These are phyloP conservation scores for Penicillium olsonii DNA, from an alignment of 2,329 filamentous ascomycete genomes.

Conservation along the genomic window DNA sequence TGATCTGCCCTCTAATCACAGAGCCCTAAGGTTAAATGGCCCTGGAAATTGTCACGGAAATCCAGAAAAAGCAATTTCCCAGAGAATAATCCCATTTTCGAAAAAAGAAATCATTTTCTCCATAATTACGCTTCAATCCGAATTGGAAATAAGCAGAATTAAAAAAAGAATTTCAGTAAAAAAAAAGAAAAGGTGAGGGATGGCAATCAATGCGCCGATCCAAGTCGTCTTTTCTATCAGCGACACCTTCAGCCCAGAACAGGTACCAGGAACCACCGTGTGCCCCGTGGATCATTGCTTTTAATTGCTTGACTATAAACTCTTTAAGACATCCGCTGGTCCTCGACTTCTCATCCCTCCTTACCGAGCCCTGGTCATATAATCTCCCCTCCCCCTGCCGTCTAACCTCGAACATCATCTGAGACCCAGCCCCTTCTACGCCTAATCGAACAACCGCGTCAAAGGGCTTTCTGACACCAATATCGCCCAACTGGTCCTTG, in stretches of 20 bases:
- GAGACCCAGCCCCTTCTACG: slow-evolving; percentile 22
- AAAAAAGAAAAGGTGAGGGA: slow-evolving; percentile 21
- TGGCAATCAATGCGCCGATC: slow-evolving; percentile 21
- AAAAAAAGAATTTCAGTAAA: background rate
- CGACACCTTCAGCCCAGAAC: slow-evolving; percentile 6
- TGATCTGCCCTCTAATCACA: background rate
- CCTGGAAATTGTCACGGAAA: background rate
- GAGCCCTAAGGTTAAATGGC: background rate
- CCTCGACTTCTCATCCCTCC: slow-evolving; percentile 10
- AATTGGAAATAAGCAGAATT: background rate
- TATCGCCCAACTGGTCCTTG: slow-evolving; percentile 3
- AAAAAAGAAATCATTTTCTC: background rate
- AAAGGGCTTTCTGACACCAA: slow-evolving; percentile 12
- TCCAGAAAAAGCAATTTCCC: background rate
- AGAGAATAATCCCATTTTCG: background rate
- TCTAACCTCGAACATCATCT: slow-evolving; percentile 17
- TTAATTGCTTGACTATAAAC: slow-evolving; percentile 13
- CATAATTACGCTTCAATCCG: no score
- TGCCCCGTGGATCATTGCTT: slow-evolving; percentile 15
- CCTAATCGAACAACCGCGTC: slow-evolving; percentile 8
- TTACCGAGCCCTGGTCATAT: slow-evolving; percentile 15
- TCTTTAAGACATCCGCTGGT: slow-evolving; percentile 16
- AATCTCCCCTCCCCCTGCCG: slow-evolving; percentile 19
- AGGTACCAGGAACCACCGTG: slow-evolving; percentile 24
- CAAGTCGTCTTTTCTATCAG: slow-evolving; percentile 4